Evolutionary conservation across 1,284 basidiomycete genomes (phyloP).

Genomic region (Agroathelia rolfsii): DNA sequence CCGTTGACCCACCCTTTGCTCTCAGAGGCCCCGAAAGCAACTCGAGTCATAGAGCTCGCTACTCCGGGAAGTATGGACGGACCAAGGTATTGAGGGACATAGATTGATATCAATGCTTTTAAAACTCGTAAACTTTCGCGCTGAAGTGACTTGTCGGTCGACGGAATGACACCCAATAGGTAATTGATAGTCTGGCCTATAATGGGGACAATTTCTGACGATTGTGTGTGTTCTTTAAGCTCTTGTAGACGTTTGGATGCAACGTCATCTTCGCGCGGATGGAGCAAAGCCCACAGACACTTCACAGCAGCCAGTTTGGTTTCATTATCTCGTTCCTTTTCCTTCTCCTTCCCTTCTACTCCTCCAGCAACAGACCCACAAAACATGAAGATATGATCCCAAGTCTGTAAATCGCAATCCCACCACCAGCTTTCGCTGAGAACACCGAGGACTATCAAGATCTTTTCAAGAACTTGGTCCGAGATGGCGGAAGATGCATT

Average conservation of each 20-base stretch:
- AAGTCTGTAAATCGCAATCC: constrained; percentile 49
- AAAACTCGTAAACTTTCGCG: constrained; percentile 53
- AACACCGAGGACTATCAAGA: constrained; percentile 50
- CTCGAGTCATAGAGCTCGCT: constrained; percentile 63
- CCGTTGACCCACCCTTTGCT: constrained; percentile 54
- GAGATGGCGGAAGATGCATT: constrained; percentile 60
- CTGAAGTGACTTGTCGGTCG: constrained; percentile 53
- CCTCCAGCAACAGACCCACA: constrained; percentile 60
- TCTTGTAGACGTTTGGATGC: constrained; percentile 29
- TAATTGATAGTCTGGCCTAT: constrained; percentile 77
- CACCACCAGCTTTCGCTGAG: constrained; percentile 77
- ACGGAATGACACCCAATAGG: constrained; percentile 46
- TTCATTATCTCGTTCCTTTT: constrained; percentile 62
- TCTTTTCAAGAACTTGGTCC: constrained; percentile 68
- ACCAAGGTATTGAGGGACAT: constrained; percentile 52
- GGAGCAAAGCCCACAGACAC: constrained; percentile 50
- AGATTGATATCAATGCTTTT: constrained; percentile 42
- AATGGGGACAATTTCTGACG: constrained; percentile 56
- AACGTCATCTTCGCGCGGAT: constrained; percentile 16
- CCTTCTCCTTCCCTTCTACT: constrained; percentile 49
- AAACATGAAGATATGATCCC: constrained; percentile 83
- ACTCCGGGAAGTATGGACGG: constrained; percentile 77
- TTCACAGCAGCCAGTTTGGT: constrained; percentile 57
- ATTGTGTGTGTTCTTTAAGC: constrained; percentile 37
- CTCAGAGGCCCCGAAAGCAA: constrained; percentile 46